These are phyloP conservation scores for Coemansia sp. DNA, from an alignment of 192 early-diverging fungal species.

Conservation along the genomic window DNA sequence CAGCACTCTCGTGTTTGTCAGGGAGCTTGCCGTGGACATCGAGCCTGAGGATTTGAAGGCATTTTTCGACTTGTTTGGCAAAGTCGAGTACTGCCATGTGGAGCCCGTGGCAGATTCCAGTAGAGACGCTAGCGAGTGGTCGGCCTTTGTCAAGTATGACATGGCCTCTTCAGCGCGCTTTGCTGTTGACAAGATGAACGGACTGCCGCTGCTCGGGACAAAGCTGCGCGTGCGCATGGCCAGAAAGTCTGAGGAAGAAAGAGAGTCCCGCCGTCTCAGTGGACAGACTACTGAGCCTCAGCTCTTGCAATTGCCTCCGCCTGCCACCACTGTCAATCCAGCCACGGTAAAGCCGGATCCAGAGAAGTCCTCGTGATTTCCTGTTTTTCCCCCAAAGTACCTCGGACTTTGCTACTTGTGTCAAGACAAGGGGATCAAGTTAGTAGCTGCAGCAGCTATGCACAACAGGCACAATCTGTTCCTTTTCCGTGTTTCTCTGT, in stretches of 20 bases:
- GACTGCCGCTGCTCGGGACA: conserved; percentile 75
- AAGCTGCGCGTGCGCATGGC: conserved; percentile 45
- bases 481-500: background rate
- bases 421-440: background rate
- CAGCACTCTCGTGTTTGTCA: conserved; percentile 62
- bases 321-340: conserved; percentile 2
- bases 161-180: conserved; percentile 72
- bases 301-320: background rate
- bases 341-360: conserved; percentile 5
- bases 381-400: background rate
- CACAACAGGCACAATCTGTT: conserved; percentile 3
- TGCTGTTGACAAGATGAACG: conserved; percentile 85
- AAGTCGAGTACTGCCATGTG: conserved; percentile 81
- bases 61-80: conserved; percentile 86
- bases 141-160: conserved; percentile 61
- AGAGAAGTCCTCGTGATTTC: background rate
- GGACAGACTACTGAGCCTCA: background rate
- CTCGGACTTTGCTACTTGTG: background rate
- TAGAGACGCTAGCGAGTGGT: conserved; percentile 74
- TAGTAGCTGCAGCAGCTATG: background rate
- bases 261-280: conserved; percentile 24
- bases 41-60: conserved; percentile 75
- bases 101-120: conserved; percentile 76
- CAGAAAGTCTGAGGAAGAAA: conserved; percentile 30
- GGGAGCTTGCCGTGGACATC: conserved; percentile 66